Evolutionary conservation across 495 filamentous ascomycete genomes (phyloP), one percentile per base, ranked within the genome.

Genomic region (Lindgomyces ingoldianus): DNA sequence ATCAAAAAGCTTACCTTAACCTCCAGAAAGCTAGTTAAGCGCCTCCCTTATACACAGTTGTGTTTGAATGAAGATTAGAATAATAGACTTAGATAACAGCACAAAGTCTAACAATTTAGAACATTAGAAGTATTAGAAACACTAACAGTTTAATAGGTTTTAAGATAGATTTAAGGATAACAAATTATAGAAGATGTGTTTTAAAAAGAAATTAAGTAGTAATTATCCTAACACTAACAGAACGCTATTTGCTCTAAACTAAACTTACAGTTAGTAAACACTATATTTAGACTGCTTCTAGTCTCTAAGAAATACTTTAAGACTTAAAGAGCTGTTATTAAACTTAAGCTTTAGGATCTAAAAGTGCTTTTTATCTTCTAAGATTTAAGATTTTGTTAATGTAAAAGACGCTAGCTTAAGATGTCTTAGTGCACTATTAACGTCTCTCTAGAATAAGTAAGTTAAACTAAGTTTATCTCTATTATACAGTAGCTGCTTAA

Each of bases 371-470:
- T 47, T 47, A 47, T 47, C 44, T 47, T n/a, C 44, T 47, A 47
- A n/a, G 44, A 47, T 47, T 47, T 47, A 22, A 47, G 44, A 47
- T 47, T 47, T 47, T 22, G 44, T 47, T 47, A 47, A 47, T 47
- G 18, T 47, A 47, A 47, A n/a, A 47, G 44, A 47, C 44, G 21
- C 44, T 22, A 47, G 44, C 44, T 47, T 47, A 47, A 47, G 44
- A 47, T n/a, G 21, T 47, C 44, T 47, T 47, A 47, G 44, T 47
- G 21, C 21, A 47, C 44, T 47, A 47, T 47, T 47, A 47, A 47
- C 44, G 44, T 47, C 44, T 47, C 44, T 47, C 44, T 47, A 47
- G 44, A 47, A 47, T 47, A 47, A 47, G 44, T 47, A 47, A 47
- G 44, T 47, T 47, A 47, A 47, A 47, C 44, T 47, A 47, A 47